Conservation (phyloP, 495 filamentous ascomycete genomes). For the Penicillium macrosclerotiorum region DNA sequence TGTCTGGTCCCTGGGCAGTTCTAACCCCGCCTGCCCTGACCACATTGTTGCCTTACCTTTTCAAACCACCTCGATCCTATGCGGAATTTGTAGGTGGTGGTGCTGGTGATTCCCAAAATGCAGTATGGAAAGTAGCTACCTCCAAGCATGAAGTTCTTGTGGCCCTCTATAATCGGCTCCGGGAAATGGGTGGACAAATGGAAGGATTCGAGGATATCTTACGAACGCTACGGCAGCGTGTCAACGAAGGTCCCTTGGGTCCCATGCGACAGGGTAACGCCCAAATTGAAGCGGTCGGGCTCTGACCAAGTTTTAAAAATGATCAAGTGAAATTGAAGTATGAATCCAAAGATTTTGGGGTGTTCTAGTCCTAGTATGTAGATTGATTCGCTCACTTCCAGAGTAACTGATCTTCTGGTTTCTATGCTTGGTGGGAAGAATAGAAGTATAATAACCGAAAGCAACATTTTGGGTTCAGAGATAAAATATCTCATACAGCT, state of each 20-base stretch:
- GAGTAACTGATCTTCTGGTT: no score
- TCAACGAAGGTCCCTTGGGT: conserved; percentile 45
- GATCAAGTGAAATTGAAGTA: conserved; percentile 1
- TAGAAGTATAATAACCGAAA: no score
- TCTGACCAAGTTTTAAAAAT: conserved; percentile 21
- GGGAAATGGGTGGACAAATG: conserved; percentile 26
- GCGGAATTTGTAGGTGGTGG: conserved; percentile 58
- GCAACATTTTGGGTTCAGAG: no score
- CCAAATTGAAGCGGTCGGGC: conserved; percentile 36
- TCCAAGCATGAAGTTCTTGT: conserved; percentile 59
- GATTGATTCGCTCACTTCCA: no score
- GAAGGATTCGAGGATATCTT: conserved; percentile 46
- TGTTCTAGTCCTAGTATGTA: no score
- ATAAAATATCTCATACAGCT: not conserved
- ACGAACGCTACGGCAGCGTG: conserved; percentile 39
- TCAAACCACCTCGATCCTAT: conserved; percentile 57
- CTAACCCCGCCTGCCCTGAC: conserved; percentile 52
- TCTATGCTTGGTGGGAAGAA: no score
- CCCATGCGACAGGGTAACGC: conserved; percentile 28
- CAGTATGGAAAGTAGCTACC: conserved; percentile 58
- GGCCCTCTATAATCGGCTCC: conserved; percentile 37
- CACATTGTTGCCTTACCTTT: conserved; percentile 56
- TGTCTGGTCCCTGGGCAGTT: conserved; percentile 49
- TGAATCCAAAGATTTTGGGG: not conserved
- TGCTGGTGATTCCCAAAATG: conserved; percentile 55